Evolutionary conservation across 208 protist species (phyloP).

Genomic region (Angomonas deanei): DNA sequence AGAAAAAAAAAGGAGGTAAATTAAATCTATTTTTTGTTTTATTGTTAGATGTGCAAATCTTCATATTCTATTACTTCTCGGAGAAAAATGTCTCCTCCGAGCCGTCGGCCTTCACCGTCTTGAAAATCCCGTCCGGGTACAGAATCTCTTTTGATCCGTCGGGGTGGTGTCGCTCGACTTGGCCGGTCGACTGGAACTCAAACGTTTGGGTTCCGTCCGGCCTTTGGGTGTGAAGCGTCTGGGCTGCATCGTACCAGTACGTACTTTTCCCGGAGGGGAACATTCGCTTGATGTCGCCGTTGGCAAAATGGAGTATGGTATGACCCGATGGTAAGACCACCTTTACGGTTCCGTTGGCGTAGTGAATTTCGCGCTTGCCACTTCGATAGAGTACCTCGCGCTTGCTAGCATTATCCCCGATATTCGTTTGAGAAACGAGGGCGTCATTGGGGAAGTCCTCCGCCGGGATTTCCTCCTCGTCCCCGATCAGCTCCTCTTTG

Average conservation of each 20-base stretch:
- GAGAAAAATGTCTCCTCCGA: conserved; percentile 81
- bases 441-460: conserved; percentile 59
- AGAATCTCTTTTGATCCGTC: conserved; percentile 91
- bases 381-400: conserved; percentile 82
- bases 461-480: conserved; percentile 44
- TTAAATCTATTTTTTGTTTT: too few relatives aligned
- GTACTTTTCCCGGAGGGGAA: conserved; percentile 83
- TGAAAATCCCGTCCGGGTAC: conserved; percentile 92
- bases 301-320: conserved; percentile 85
- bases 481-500: conserved; percentile 53
- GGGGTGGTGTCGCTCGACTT: conserved; percentile 85
- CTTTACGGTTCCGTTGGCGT: conserved; percentile 91
- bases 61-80: conserved; percentile 15
- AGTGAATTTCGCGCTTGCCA: conserved; percentile 88
- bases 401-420: conserved; percentile 85
- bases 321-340: conserved; percentile 77
- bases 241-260: conserved; percentile 90
- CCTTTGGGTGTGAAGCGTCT: conserved; percentile 91
- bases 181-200: conserved; percentile 83
- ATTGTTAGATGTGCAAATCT: background rate
- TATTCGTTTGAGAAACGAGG: conserved; percentile 61
- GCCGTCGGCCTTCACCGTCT: conserved; percentile 73
- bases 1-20: conserved; percentile 2
- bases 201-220: conserved; percentile 85
- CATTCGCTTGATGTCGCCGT: conserved; percentile 90